These are phyloP conservation scores for Mycena citricolor DNA, from an alignment of 1,284 basidiomycete species.

Conservation along the genomic window DNA sequence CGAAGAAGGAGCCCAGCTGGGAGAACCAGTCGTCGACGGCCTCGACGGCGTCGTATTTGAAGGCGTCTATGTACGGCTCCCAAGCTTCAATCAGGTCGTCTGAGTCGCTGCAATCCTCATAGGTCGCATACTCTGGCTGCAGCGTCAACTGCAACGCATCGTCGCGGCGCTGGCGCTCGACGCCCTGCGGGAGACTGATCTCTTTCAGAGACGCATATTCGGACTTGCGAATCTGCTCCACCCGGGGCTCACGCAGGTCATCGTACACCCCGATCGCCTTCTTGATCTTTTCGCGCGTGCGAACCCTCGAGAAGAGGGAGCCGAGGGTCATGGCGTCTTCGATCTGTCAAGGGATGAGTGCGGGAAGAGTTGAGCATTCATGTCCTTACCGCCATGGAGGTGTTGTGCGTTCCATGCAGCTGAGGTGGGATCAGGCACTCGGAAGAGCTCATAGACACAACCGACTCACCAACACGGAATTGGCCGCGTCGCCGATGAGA, in stretches of 20 bases:
- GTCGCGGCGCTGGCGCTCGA: conserved; percentile 9
- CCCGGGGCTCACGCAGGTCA: conserved; percentile 47
- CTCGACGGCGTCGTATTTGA: too few species aligned
- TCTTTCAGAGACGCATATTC: conserved; percentile 12
- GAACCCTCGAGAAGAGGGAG: conserved; percentile 52
- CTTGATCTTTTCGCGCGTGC: conserved; percentile 40
- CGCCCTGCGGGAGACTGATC: conserved; percentile 7
- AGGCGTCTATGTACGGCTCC: too few species aligned
- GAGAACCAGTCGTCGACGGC: too few species aligned
- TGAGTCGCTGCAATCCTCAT: conserved; percentile 5
- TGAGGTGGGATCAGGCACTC: neutral
- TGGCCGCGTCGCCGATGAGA: conserved; percentile 18
- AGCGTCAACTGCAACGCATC: conserved; percentile 2
- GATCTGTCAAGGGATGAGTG: conserved; percentile 42
- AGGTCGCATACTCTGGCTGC: conserved; percentile 9
- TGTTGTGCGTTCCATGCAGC: conserved; percentile 20
- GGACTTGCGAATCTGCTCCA: conserved; percentile 43
- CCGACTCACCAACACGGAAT: conserved; percentile 6
- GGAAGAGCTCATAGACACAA: neutral
- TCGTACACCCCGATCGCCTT: conserved; percentile 54
- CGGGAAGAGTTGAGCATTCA: neutral
- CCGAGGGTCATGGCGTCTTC: conserved; percentile 68
- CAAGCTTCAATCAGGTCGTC: conserved; percentile 2
- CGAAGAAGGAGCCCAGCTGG: too few species aligned
- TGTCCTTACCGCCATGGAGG: conserved; percentile 16